Evolutionary conservation across 805 yeast species (phyloP).

Genomic region (Myxozyma neglecta): DNA sequence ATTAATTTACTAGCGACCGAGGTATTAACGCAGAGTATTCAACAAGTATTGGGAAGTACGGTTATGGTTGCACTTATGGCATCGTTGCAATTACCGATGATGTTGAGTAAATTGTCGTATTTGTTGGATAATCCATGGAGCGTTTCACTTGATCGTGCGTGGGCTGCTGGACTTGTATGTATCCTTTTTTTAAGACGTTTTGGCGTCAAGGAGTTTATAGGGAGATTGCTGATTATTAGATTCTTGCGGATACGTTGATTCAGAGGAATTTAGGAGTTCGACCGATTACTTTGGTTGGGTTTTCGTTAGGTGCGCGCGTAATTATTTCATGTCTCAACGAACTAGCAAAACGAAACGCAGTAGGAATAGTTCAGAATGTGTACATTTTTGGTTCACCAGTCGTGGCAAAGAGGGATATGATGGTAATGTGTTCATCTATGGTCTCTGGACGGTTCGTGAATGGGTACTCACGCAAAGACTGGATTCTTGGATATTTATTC

Average conservation of each 20-base stretch:
- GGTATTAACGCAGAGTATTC: slow-evolving; percentile 87
- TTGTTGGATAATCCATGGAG: slow-evolving; percentile 96
- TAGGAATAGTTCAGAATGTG: slow-evolving; percentile 86
- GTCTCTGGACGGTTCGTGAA: slow-evolving; percentile 88
- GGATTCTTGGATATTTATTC: slow-evolving; percentile 93
- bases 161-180: slow-evolving; percentile 73
- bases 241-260: slow-evolving; percentile 86
- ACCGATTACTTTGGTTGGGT: slow-evolving; percentile 90
- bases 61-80: slow-evolving; percentile 86
- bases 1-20: slow-evolving; percentile 91
- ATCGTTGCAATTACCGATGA: slow-evolving; percentile 90
- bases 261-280: slow-evolving; percentile 87
- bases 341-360: slow-evolving; percentile 79
- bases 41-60: slow-evolving; percentile 92
- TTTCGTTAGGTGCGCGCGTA: slow-evolving; percentile 88
- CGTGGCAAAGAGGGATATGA: slow-evolving; percentile 73
- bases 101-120: slow-evolving; percentile 82
- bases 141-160: slow-evolving; percentile 93
- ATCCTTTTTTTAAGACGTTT: too few relatives aligned
- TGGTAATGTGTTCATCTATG: slow-evolving; percentile 74
- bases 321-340: slow-evolving; percentile 87
- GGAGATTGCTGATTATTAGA: slow-evolving; percentile 39
- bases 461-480: slow-evolving; percentile 88
- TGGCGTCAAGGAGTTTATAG: too few relatives aligned
- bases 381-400: slow-evolving; percentile 85